phyloP scores from a whole-genome alignment of 192 early-diverging fungal species.

The Backusella sp. region DNA sequence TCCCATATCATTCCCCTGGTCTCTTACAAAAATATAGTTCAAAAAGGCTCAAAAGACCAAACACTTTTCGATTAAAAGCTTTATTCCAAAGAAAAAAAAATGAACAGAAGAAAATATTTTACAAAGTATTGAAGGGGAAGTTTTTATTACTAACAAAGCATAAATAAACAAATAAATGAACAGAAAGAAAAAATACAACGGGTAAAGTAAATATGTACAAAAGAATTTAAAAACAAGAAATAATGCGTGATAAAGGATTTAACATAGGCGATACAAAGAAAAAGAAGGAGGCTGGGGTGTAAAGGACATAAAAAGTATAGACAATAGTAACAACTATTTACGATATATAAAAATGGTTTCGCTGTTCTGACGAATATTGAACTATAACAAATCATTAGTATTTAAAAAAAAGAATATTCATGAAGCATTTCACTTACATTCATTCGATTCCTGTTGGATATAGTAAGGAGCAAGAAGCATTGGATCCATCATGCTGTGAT shows the following conservation, averaged over 20 bases:
- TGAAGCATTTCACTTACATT: neutral
- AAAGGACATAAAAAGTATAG: neutral
- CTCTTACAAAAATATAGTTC: neutral
- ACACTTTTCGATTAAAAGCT: neutral
- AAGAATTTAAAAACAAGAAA: neutral
- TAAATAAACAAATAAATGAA: neutral
- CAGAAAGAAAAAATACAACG: neutral
- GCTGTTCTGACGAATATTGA: slow-evolving; percentile 1
- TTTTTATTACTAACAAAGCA: neutral
- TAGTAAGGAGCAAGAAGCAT: slow-evolving; percentile 14
- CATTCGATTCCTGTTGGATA: neutral
- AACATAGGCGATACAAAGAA: neutral
- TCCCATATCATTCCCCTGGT: neutral
- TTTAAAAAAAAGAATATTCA: neutral
- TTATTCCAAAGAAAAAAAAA: neutral
- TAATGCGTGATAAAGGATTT: neutral
- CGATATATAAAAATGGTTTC: neutral
- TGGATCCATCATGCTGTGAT: slow-evolving; percentile 13
- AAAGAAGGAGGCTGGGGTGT: neutral
- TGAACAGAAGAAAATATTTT: neutral
- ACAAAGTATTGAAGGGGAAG: neutral
- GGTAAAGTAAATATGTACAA: slow-evolving; percentile 1
- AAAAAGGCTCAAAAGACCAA: neutral
- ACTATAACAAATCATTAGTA: neutral
- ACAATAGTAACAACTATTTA: neutral